A percentile compares a stretch with the other conserved stretches of the same genome.
These are phyloP conservation scores for Alternaria metachromatica DNA, from an alignment of 2,329 filamentous ascomycete genomes.

Conservation along the genomic window DNA sequence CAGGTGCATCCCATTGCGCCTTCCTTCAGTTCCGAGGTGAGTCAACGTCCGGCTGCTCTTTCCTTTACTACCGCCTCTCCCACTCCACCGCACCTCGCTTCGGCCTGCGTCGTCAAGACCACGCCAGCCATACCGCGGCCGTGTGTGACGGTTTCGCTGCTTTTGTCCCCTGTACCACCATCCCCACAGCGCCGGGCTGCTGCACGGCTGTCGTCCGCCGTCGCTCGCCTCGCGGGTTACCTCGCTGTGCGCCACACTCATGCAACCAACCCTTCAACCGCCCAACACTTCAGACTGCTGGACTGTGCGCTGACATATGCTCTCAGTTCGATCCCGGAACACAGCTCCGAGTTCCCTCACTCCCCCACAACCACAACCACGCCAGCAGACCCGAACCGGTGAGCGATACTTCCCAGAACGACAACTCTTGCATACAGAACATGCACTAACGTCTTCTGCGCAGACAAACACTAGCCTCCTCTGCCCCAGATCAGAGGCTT, in stretches of 20 bases:
- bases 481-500: conserved; percentile 36
- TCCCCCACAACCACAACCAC: conserved; percentile 20
- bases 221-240: conserved; percentile 39
- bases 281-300: conserved; percentile 33
- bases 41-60: conserved; percentile 35
- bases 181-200: conserved; percentile 39
- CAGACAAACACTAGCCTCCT: conserved; percentile 40
- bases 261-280: conserved; percentile 40
- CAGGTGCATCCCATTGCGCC: conserved; percentile 19
- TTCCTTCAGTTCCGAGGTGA: conserved; percentile 35
- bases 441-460: conserved; percentile 38
- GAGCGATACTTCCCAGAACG: conserved; percentile 27
- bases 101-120: conserved; percentile 25
- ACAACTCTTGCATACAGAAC: conserved; percentile 22
- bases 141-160: conserved; percentile 44
- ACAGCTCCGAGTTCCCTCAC: conserved; percentile 37
- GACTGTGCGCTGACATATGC: conserved; percentile 39
- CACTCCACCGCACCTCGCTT: conserved; percentile 9
- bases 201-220: conserved; percentile 43
- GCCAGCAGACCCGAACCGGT: conserved; percentile 30
- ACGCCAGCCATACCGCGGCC: conserved; percentile 31
- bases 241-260: conserved; percentile 46
- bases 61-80: not conserved
- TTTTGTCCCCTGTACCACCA: conserved; percentile 40
- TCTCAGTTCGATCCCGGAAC: conserved; percentile 25